Evolutionary conservation across 139 green algal species (phyloP).

Genomic region (Coccomyxa sp.): DNA sequence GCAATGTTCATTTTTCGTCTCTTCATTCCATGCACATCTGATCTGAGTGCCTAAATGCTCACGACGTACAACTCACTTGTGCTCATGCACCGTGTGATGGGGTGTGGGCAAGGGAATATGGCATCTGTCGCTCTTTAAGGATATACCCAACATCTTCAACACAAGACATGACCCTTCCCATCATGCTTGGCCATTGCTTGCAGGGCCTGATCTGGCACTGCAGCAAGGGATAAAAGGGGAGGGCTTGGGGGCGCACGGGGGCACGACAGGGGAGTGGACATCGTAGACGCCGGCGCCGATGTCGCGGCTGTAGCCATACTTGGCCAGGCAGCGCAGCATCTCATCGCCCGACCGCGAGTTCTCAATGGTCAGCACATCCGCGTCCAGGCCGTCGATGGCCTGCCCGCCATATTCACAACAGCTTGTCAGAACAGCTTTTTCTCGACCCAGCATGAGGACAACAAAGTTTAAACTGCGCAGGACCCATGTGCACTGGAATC

Average conservation of each 20-base stretch:
- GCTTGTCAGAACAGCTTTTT: not conserved
- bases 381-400: constrained; percentile 34
- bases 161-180: too few relatives aligned
- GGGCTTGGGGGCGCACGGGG: constrained; percentile 1
- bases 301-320: constrained; percentile 64
- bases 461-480: too few relatives aligned
- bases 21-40: not conserved
- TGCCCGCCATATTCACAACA: constrained; percentile 21
- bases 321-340: constrained; percentile 70
- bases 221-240: not conserved
- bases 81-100: too few relatives aligned
- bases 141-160: too few relatives aligned
- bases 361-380: constrained; percentile 93
- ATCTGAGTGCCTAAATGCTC: too few relatives aligned
- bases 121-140: too few relatives aligned
- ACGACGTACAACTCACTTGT: too few relatives aligned
- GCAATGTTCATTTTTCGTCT: not conserved
- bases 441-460: not conserved
- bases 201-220: too few relatives aligned
- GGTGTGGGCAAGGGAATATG: too few relatives aligned
- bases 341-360: constrained; percentile 77
- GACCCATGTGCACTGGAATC: too few relatives aligned
- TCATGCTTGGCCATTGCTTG: too few relatives aligned
- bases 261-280: constrained; percentile 59
- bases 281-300: constrained; percentile 87